Percentiles rank a stretch among this genome's conserved stretches.
Conservation (phyloP, 1,139 yeast genomes). For the Diutina neorugosa region DNA sequence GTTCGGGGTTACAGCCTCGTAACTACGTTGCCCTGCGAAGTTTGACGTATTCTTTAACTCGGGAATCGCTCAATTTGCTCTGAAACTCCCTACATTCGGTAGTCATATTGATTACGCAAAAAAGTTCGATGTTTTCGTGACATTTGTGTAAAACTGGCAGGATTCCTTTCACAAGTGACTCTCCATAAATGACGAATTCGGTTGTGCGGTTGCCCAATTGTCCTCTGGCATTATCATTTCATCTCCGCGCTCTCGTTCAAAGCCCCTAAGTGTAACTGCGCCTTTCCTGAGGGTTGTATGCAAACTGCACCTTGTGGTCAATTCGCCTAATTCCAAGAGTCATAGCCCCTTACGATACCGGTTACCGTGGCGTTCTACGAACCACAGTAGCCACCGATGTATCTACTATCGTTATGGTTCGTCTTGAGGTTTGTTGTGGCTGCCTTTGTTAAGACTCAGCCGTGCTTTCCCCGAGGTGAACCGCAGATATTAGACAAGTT, state of each 20-base stretch:
- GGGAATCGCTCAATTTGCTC: too few species aligned
- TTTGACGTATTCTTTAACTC: too few species aligned
- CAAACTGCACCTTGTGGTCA: neutral
- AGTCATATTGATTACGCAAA: too few species aligned
- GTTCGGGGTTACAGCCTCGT: too few species aligned
- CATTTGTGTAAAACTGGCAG: too few species aligned
- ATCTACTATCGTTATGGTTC: neutral
- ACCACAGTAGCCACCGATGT: neutral
- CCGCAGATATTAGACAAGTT: constrained; percentile 17
- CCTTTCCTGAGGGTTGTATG: neutral
- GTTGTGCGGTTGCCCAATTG: too few species aligned
- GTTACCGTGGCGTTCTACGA: neutral
- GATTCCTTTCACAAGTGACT: too few species aligned
- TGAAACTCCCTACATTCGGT: too few species aligned
- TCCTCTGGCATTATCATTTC: too few species aligned
- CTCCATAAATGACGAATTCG: too few species aligned
- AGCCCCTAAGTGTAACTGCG: neutral
- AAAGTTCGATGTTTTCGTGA: too few species aligned
- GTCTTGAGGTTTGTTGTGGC: neutral
- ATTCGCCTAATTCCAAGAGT: neutral
- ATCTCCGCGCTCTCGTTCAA: neutral
- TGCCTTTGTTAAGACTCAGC: neutral
- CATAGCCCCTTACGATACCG: neutral
- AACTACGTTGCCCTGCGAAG: too few species aligned
- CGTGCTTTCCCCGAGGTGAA: neutral